phyloP scores from a whole-genome alignment of 2,329 filamentous ascomycete genomes.

The Trichophyton schoenleinii region DNA sequence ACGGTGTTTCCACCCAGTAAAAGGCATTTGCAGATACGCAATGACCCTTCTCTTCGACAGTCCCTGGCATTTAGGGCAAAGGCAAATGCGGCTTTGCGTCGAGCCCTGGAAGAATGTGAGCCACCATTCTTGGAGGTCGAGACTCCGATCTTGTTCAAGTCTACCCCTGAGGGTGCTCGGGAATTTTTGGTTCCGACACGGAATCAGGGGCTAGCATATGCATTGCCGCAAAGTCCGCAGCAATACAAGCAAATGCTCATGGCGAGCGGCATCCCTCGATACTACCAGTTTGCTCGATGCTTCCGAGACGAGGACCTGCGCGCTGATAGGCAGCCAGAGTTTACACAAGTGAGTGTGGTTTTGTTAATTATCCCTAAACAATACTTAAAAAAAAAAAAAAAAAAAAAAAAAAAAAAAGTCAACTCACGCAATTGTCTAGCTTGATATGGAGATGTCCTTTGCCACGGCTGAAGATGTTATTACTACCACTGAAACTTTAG shows the following conservation, averaged over 20 bases:
- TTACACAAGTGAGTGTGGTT: conserved; percentile 57
- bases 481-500: conserved; percentile 39
- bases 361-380: not conserved
- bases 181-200: conserved; percentile 91
- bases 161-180: conserved; percentile 85
- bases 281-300: conserved; percentile 88
- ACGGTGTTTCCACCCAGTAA: conserved; percentile 61
- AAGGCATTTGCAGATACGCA: conserved; percentile 75
- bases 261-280: conserved; percentile 69
- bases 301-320: conserved; percentile 91
- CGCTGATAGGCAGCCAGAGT: conserved; percentile 89
- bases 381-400: too few species aligned
- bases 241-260: conserved; percentile 98
- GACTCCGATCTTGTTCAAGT: conserved; percentile 91
- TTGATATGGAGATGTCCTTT: conserved; percentile 92
- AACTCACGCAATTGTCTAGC: conserved; percentile 33
- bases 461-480: conserved; percentile 60
- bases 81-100: conserved; percentile 42
- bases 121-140: conserved; percentile 63
- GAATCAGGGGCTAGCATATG: conserved; percentile 64
- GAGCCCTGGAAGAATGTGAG: conserved; percentile 43
- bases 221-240: conserved; percentile 88
- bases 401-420: too few species aligned
- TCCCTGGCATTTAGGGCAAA: conserved; percentile 59
- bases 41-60: conserved; percentile 52